Base-by-base conservation (phyloP, 768 basidiomycete species). In the Holtermanniella nyarrowii region DNA sequence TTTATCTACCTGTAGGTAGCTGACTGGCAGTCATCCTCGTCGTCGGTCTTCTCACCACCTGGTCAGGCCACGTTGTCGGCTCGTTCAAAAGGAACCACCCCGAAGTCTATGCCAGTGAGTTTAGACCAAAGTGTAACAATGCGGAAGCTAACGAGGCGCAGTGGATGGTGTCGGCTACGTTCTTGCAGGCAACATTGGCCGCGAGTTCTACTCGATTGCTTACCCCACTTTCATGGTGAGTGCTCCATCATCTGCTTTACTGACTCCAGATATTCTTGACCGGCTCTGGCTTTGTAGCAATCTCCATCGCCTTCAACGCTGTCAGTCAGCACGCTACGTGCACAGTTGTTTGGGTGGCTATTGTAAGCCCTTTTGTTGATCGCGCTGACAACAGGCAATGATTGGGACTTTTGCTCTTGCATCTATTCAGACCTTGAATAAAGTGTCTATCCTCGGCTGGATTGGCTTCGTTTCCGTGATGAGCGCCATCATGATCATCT, bases 211-310 rank as follows among this genome's bases (percentile, higher is more conserved):
- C 45, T 56, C 63, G 2, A 41, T 65, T 43, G 58, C 56, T 44
- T 63, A 62, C 53, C 61, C 59, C 1, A 26, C 60, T 20, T 62
- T 62, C 53, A 62, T 56, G 63, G n/a, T n/a, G n/a, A n/a, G n/a
- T n/a, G n/a, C n/a, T n/a, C n/a, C n/a, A n/a, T n/a, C n/a, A n/a
- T n/a, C n/a, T n/a, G n/a, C n/a, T n/a, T n/a, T n/a, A n/a, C n/a
- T n/a, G n/a, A n/a, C n/a, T n/a, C n/a, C n/a, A n/a, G n/a, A 60
- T 60, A 41, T 60, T 57, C 57, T 37, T 59, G 21, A 44, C 57
- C 42, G 58, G 55, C 21, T 56, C 54, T 31, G 57, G 60, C 22
- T 59, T 56, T 47, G 46, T 50, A 27, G 42, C 23, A 40, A 22
- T 25, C 5, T 41, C 20, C 5, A 13, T 22, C 25, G n/a, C 23